Conservation (phyloP, 2,329 filamentous ascomycete species). For the Capronia americana region DNA sequence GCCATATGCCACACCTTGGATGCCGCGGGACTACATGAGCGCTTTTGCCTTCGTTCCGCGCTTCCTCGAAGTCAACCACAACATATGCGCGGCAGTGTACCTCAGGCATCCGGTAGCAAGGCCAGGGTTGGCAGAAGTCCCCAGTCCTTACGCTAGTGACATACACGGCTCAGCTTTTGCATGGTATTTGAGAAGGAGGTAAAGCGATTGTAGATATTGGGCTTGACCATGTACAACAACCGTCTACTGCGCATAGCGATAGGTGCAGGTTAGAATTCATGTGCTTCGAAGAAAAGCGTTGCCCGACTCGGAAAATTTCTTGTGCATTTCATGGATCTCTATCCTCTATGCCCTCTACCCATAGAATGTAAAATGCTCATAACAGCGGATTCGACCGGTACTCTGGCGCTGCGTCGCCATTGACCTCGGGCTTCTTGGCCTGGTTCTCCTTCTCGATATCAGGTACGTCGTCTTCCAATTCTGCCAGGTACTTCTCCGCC, state of each 20-base stretch:
- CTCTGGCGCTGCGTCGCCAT: slow-evolving; percentile 62
- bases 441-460: slow-evolving; percentile 53
- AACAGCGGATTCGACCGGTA: slow-evolving; percentile 70
- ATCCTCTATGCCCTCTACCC: not conserved
- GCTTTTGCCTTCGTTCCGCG: slow-evolving; percentile 93
- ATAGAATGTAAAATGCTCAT: slow-evolving; percentile 44
- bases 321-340: not conserved
- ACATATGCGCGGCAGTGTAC: slow-evolving; percentile 94
- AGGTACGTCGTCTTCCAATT: slow-evolving; percentile 66
- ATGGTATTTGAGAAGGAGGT: slow-evolving; percentile 89
- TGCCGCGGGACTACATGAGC: slow-evolving; percentile 82
- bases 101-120: slow-evolving; percentile 90
- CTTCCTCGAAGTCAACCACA: slow-evolving; percentile 97
- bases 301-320: not conserved
- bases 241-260: slow-evolving; percentile 16
- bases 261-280: slow-evolving; percentile 6
- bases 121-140: slow-evolving; percentile 79
- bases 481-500: slow-evolving; percentile 89
- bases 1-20: slow-evolving; percentile 91
- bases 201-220: slow-evolving; percentile 42
- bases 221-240: slow-evolving; percentile 19
- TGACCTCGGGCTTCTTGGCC: slow-evolving; percentile 57
- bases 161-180: slow-evolving; percentile 84
- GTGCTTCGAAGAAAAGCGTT: not conserved
- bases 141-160: slow-evolving; percentile 75